A percentile compares a stretch with the other conserved stretches of the same genome.
Conservation (phyloP, 306 rosid species). For the Ceratonia siliqua region DNA sequence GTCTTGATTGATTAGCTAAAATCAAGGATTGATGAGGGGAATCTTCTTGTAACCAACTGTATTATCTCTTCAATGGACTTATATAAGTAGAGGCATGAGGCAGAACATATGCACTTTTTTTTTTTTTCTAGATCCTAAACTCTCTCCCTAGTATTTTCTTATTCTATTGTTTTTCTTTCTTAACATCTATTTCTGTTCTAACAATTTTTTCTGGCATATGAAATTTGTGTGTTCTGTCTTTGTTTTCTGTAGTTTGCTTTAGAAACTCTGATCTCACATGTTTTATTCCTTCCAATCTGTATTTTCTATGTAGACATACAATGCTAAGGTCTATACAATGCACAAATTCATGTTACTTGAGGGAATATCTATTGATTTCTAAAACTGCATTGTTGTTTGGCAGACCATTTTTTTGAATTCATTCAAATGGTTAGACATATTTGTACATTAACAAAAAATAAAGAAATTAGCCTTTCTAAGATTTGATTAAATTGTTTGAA, state of each 20-base stretch:
- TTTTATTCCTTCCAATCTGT: conserved; percentile 7
- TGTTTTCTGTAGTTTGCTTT: not conserved
- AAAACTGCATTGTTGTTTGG: not conserved
- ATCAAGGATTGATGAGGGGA: not conserved
- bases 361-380: not conserved
- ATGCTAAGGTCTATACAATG: too few relatives aligned
- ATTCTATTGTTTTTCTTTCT: too few relatives aligned
- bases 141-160: too few relatives aligned
- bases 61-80: not conserved
- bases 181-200: not conserved
- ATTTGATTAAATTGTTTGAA: not conserved
- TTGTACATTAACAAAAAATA: not conserved
- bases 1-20: not conserved
- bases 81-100: not conserved
- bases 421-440: not conserved
- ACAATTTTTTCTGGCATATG: not conserved
- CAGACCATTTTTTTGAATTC: not conserved
- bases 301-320: not conserved
- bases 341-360: not conserved
- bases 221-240: too few relatives aligned
- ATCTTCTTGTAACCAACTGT: not conserved
- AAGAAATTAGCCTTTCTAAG: too few relatives aligned
- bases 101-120: not conserved
- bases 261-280: not conserved
- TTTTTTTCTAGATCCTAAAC: too few relatives aligned